Evolutionary conservation across 805 yeast genomes (phyloP), one percentile per base, ranked within the genome.

Genomic region (Vanderwaltozyma polyspora): DNA sequence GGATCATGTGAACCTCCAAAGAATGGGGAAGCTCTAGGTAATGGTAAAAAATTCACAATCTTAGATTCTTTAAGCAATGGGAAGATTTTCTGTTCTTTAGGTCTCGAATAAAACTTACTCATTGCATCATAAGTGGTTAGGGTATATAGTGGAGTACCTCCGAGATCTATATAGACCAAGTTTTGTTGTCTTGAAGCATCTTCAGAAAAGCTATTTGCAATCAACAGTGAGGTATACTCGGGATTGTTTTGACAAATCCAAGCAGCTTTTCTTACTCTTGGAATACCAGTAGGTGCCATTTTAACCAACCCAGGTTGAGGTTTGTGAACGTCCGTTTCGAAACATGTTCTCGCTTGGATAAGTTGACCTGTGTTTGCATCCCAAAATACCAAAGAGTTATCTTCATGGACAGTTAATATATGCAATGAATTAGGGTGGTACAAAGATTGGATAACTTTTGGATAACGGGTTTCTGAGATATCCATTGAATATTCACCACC

Each of bases 341-440:
- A 69, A 4, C 79, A 40, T 1, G 82, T 70, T 44, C 96, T 69
- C 1, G 95, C 91, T 35, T 76, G 76, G 11, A 91, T 63, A 29
- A 75, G 59, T 12, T 73, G 72, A 1, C 93, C 95, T 25, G 76
- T 76, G 22, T 75, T 68, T 1, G 84, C 80, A 56, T 91, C 98
- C 96, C 97, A 91, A 51, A 91, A 91, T 2, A 75, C 94, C 25
- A 91, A 49, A 0, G 93, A 72, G 35, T 89, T 89, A 49, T 87
- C 95, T 16, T 64, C 76, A 55, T 89, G 93, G 2, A 75, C 69
- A 0, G 95, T 78, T 15, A 82, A 68, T 3, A 84, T 60, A 51
- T 87, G 94, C 29, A 86, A 68, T 0, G 97, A 95, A 51, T 85
- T 85, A 3, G 99, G 98, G 56, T 89, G 96, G 73, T 83, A 91